Conservation (phyloP, 495 filamentous ascomycete genomes). For the Penicillium robsamsonii region DNA sequence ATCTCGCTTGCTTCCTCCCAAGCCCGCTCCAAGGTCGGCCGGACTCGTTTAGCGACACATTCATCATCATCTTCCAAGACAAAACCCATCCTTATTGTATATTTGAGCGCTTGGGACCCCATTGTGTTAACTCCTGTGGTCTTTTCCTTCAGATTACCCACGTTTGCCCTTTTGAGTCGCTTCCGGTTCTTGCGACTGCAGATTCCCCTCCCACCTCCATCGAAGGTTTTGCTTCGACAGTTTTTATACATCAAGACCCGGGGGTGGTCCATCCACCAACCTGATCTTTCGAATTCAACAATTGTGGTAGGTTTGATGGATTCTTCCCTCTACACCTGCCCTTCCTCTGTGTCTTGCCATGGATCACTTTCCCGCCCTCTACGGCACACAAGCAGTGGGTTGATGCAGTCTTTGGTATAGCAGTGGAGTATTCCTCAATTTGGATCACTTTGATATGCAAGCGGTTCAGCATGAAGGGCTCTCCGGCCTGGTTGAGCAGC, state of each 20-base stretch:
- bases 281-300: constrained; percentile 27
- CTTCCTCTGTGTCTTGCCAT: constrained; percentile 26
- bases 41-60: constrained; percentile 34
- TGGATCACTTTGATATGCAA: constrained; percentile 38
- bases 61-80: constrained; percentile 24
- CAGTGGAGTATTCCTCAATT: constrained; percentile 30
- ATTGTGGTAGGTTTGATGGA: constrained; percentile 48
- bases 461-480: constrained; percentile 42
- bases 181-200: constrained; percentile 45
- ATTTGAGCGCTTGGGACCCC: constrained; percentile 14
- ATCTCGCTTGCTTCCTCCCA: constrained; percentile 35
- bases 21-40: constrained; percentile 33
- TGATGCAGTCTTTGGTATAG: constrained; percentile 43
- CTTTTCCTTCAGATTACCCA: constrained; percentile 27
- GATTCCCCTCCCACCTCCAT: constrained; percentile 38
- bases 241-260: constrained; percentile 33
- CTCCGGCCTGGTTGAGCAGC: constrained; percentile 39
- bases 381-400: constrained; percentile 38
- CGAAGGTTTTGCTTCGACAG: constrained; percentile 36
- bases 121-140: constrained; percentile 33
- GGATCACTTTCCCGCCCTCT: constrained; percentile 29
- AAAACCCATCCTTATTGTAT: constrained; percentile 19
- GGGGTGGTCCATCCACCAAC: constrained; percentile 39
- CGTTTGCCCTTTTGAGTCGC: constrained; percentile 34
- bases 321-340: constrained; percentile 29